Percentiles rank a stretch among this genome's conserved stretches.
phyloP scores from a whole-genome alignment of 257 asterid genomes.

The Orobanche coerulescens region DNA sequence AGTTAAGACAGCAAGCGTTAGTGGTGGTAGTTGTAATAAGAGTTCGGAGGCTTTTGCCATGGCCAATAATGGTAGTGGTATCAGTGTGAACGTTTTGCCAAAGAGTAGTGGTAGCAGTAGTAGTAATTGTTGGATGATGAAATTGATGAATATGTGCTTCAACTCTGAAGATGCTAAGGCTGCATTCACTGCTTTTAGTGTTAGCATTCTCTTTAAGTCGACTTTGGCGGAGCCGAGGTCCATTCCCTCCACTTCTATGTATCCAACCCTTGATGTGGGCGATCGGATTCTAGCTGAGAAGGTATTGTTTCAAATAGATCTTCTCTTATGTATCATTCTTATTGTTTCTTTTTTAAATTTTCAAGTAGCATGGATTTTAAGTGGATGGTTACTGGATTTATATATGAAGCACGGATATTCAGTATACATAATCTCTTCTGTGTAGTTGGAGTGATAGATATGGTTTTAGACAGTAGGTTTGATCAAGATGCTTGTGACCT shows the following conservation, averaged over 20 bases:
- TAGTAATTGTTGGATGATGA: slow-evolving; percentile 50
- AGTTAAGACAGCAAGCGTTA: slow-evolving; percentile 10
- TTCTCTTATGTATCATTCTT: not conserved
- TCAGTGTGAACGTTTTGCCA: slow-evolving; percentile 21
- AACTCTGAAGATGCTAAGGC: slow-evolving; percentile 85
- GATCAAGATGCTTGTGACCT: slow-evolving; percentile 13
- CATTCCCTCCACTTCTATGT: slow-evolving; percentile 88
- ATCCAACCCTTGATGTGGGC: slow-evolving; percentile 85
- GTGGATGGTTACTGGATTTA: not conserved
- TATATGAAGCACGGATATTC: not conserved
- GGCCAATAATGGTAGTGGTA: slow-evolving; percentile 23
- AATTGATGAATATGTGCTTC: slow-evolving; percentile 43
- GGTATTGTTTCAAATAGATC: slow-evolving; percentile 32
- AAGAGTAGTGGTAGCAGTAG: slow-evolving; percentile 16
- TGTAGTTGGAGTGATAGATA: not conserved
- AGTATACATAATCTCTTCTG: not conserved
- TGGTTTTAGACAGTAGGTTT: slow-evolving; percentile 9
- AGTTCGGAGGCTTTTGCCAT: slow-evolving; percentile 36
- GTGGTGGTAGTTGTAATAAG: slow-evolving; percentile 18
- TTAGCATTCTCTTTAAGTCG: slow-evolving; percentile 66
- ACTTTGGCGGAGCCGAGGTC: slow-evolving; percentile 95
- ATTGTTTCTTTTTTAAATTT: not conserved
- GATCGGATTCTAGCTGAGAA: slow-evolving; percentile 89
- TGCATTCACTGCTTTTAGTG: slow-evolving; percentile 75
- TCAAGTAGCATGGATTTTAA: not conserved